A percentile compares a stretch with the other conserved stretches of the same genome.
Conservation (phyloP, 1,139 yeast genomes). For the Candida tetrigidarum region DNA sequence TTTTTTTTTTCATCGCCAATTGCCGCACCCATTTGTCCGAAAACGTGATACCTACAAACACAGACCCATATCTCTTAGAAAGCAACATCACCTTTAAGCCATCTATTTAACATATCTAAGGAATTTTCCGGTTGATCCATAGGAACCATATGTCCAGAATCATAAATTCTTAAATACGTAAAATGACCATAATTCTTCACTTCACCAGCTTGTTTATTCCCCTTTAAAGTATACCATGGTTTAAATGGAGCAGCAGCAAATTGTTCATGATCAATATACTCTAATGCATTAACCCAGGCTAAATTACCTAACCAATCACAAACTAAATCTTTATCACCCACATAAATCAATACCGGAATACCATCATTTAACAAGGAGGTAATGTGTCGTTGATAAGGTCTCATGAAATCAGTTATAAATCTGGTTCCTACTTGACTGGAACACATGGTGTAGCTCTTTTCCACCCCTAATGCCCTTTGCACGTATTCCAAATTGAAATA, state of each 20-base stretch:
- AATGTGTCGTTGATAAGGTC: constrained; percentile 75
- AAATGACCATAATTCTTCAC: constrained; percentile 47
- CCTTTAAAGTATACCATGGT: constrained; percentile 39
- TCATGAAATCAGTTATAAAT: constrained; percentile 80
- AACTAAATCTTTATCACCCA: constrained; percentile 84
- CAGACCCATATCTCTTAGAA: too few species aligned
- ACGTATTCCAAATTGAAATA: constrained; percentile 36
- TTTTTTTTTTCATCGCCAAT: too few species aligned
- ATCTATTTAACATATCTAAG: constrained; percentile 48
- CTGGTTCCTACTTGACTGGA: constrained; percentile 78
- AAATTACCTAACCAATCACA: constrained; percentile 86
- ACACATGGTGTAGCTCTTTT: constrained; percentile 78
- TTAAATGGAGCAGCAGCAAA: constrained; percentile 44
- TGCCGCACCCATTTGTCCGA: too few species aligned
- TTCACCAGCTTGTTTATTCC: constrained; percentile 44
- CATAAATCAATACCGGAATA: constrained; percentile 73
- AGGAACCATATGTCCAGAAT: constrained; percentile 55
- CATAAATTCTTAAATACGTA: constrained; percentile 49
- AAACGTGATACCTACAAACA: not conserved
- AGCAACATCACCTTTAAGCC: constrained; percentile 35
- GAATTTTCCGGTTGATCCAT: constrained; percentile 48
- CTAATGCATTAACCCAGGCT: constrained; percentile 72
- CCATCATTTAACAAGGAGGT: constrained; percentile 56
- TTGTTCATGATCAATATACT: constrained; percentile 62
- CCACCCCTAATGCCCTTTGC: constrained; percentile 79